A percentile compares a stretch with the other conserved stretches of the same genome.
Evolutionary conservation across 208 protist genomes (phyloP).

Genomic region (Sergeia podlipaevii): DNA sequence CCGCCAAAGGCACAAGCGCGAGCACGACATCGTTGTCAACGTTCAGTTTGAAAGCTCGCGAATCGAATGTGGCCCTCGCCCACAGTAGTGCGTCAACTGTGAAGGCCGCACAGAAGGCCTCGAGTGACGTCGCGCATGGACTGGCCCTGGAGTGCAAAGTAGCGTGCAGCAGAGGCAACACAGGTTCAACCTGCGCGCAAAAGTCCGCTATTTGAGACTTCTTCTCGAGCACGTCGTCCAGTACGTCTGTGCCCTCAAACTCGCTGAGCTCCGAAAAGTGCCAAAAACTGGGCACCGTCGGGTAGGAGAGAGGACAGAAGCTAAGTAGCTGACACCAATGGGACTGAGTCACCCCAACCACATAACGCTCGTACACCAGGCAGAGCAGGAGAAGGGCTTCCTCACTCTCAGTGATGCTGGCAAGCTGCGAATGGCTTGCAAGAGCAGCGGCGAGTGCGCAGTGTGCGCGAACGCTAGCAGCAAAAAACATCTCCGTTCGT

Average conservation of each 20-base stretch:
- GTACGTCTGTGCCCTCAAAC: slow-evolving; percentile 70
- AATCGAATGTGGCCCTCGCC: slow-evolving; percentile 87
- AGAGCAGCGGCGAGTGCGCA: slow-evolving; percentile 56
- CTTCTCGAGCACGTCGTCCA: slow-evolving; percentile 77
- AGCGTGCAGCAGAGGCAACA: slow-evolving; percentile 34
- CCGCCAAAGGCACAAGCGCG: slow-evolving; percentile 74
- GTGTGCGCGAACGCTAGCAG: slow-evolving; percentile 40
- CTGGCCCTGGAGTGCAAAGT: slow-evolving; percentile 9
- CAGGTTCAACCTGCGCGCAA: slow-evolving; percentile 25
- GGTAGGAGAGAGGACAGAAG: slow-evolving; percentile 57
- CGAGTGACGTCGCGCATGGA: slow-evolving; percentile 2
- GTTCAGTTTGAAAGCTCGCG: slow-evolving; percentile 87
- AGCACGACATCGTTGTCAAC: slow-evolving; percentile 64
- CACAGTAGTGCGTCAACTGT: slow-evolving; percentile 54
- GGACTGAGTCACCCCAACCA: slow-evolving; percentile 37
- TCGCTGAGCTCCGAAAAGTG: slow-evolving; percentile 52
- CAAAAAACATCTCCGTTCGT: slow-evolving; percentile 64
- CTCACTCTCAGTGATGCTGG: slow-evolving; percentile 37
- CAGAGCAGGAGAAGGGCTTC: slow-evolving; percentile 78
- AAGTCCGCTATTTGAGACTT: slow-evolving; percentile 42
- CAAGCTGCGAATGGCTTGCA: slow-evolving; percentile 24
- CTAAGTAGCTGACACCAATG: slow-evolving; percentile 62
- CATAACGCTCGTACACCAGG: slow-evolving; percentile 72
- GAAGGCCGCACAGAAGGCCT: slow-evolving; percentile 31
- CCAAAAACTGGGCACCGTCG: slow-evolving; percentile 76